Evolutionary conservation across 345 rosid species (phyloP).

Genomic region (Rhizophora apiculata): DNA sequence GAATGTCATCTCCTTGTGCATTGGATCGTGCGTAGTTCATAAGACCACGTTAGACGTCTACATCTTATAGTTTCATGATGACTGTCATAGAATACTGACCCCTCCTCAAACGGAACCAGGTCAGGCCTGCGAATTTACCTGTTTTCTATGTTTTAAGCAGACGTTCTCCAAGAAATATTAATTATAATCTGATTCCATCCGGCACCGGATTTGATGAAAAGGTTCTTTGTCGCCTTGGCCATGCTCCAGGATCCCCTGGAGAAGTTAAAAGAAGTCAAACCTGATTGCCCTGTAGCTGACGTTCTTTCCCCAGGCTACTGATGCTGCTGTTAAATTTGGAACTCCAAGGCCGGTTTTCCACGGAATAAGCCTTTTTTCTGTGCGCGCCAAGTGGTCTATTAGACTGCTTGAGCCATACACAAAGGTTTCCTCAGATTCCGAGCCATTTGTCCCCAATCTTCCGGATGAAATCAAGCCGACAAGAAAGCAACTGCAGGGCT

Average conservation of each 20-base stretch:
- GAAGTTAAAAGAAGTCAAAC: conserved; percentile 13
- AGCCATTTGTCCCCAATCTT: conserved; percentile 33
- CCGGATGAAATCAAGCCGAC: conserved; percentile 30
- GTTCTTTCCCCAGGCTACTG: conserved; percentile 34
- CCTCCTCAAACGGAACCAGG: too few species aligned
- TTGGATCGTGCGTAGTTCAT: too few species aligned
- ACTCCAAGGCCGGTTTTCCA: conserved; percentile 38
- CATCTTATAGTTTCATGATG: too few species aligned
- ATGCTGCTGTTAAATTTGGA: conserved; percentile 22
- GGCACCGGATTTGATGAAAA: background rate
- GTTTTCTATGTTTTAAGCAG: too few species aligned
- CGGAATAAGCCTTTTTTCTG: conserved; percentile 30
- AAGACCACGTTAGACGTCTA: too few species aligned
- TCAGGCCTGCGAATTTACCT: too few species aligned
- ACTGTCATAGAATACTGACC: too few species aligned
- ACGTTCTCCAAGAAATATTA: too few species aligned
- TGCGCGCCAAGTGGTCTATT: background rate
- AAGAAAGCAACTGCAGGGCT: conserved; percentile 12
- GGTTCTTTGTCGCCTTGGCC: conserved; percentile 5
- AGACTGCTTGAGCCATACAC: conserved; percentile 20
- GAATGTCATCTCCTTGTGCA: too few species aligned
- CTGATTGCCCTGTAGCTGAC: conserved; percentile 33
- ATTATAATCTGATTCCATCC: too few species aligned
- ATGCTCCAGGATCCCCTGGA: conserved; percentile 32
- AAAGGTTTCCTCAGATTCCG: conserved; percentile 27